A percentile compares a stretch with the other conserved stretches of the same genome.
Evolutionary conservation across 192 early-diverging fungal species (phyloP).

Genomic region (Allomyces macrogynus): DNA sequence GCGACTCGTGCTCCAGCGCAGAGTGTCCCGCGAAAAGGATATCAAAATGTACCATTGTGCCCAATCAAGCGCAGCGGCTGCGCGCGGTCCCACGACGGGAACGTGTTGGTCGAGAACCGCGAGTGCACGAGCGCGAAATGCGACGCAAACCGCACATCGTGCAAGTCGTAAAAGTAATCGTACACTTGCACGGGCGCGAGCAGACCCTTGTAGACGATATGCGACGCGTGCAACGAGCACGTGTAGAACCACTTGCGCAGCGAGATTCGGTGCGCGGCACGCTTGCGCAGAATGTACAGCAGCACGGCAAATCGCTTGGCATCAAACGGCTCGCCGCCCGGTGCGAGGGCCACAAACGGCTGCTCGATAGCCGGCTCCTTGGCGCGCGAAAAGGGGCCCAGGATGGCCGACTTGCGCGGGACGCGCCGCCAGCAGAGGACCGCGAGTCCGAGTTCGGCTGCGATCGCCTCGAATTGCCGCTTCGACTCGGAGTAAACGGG

Average conservation of each 20-base stretch:
- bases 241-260: constrained; percentile 88
- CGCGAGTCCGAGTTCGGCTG: constrained; percentile 43
- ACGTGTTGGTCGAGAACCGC: constrained; percentile 97
- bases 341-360: constrained; percentile 52
- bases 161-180: constrained; percentile 76
- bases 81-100: constrained; percentile 96
- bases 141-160: constrained; percentile 56
- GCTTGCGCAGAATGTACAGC: constrained; percentile 78
- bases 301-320: constrained; percentile 54
- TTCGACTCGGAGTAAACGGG: constrained; percentile 45
- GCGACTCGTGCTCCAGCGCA: not conserved
- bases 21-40: not conserved
- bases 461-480: constrained; percentile 57
- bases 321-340: constrained; percentile 16
- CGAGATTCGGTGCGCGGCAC: constrained; percentile 63
- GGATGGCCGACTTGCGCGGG: constrained; percentile 62
- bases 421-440: constrained; percentile 79
- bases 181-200: constrained; percentile 87
- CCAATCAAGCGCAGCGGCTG: constrained; percentile 97
- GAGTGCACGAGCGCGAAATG: constrained; percentile 97
- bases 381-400: constrained; percentile 69
- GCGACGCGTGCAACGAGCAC: constrained; percentile 81
- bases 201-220: constrained; percentile 95
- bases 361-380: constrained; percentile 85
- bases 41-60: constrained; percentile 63